These are phyloP conservation scores for Chrysophaeum taylorii DNA, from an alignment of 352 stramenopile species.

Conservation along the genomic window DNA sequence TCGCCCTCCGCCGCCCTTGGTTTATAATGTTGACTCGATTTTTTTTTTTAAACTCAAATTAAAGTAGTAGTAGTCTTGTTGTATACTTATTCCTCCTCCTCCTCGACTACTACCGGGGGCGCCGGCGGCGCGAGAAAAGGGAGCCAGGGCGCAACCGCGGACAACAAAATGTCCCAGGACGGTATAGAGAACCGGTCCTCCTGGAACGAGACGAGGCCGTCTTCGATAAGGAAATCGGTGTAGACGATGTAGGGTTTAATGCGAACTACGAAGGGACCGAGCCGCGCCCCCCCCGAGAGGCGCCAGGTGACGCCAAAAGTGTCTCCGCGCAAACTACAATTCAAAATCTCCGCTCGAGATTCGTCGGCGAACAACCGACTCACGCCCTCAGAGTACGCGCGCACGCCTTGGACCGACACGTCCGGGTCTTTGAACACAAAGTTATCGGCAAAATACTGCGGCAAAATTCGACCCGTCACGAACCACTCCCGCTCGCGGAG, in stretches of 20 bases:
- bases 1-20: not conserved
- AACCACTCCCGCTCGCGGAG: conserved; percentile 50
- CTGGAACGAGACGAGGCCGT: conserved; percentile 45
- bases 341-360: conserved; percentile 44
- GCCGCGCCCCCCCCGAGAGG: conserved; percentile 42
- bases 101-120: not conserved
- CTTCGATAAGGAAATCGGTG: conserved; percentile 45
- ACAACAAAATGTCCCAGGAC: conserved; percentile 49
- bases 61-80: too few species aligned
- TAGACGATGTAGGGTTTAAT: conserved; percentile 56
- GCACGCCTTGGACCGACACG: conserved; percentile 43
- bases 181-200: conserved; percentile 50
- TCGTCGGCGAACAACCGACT: conserved; percentile 43
- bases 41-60: too few species aligned
- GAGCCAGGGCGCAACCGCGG: conserved; percentile 21
- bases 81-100: too few species aligned
- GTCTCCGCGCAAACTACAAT: conserved; percentile 13
- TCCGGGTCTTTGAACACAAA: conserved; percentile 57
- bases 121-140: not conserved
- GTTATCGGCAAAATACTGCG: conserved; percentile 40
- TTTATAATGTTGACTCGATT: too few species aligned
- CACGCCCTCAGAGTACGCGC: conserved; percentile 45
- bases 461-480: conserved; percentile 47
- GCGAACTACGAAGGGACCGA: conserved; percentile 39
- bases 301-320: conserved; percentile 47